Conservation (phyloP, 257 asterid species). For the Fraxinus pennsylvanica region DNA sequence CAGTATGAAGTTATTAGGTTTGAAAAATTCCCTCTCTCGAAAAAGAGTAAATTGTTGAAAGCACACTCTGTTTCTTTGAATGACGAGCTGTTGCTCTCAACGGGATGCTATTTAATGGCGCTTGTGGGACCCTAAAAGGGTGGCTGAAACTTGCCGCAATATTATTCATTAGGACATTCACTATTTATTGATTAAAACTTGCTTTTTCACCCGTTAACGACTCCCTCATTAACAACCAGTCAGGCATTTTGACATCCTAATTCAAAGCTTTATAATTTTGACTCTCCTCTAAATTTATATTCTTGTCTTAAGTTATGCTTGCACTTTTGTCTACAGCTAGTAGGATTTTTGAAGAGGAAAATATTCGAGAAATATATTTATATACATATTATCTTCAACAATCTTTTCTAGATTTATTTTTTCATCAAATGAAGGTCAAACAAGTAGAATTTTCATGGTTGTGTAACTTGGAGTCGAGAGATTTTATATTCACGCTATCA, state of each 20-base stretch:
- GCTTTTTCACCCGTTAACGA: too few species aligned
- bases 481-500: too few species aligned
- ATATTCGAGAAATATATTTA: neutral
- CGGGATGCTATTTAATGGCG: conserved; percentile 49
- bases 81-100: conserved; percentile 15
- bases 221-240: neutral
- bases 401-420: neutral
- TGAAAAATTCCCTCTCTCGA: neutral
- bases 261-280: too few species aligned
- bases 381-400: neutral
- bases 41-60: neutral
- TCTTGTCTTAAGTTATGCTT: neutral
- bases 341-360: neutral
- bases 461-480: neutral
- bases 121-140: conserved; percentile 37
- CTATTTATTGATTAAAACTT: neutral
- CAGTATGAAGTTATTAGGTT: conserved; percentile 28
- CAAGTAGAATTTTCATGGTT: neutral
- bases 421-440: neutral
- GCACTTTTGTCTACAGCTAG: neutral
- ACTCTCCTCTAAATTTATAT: neutral
- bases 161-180: neutral
- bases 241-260: neutral
- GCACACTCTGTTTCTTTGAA: conserved; percentile 20
- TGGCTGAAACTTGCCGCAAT: conserved; percentile 27